Base-by-base conservation (phyloP, 2,329 filamentous ascomycete genomes). In the Arthrinium phaeospermum region DNA sequence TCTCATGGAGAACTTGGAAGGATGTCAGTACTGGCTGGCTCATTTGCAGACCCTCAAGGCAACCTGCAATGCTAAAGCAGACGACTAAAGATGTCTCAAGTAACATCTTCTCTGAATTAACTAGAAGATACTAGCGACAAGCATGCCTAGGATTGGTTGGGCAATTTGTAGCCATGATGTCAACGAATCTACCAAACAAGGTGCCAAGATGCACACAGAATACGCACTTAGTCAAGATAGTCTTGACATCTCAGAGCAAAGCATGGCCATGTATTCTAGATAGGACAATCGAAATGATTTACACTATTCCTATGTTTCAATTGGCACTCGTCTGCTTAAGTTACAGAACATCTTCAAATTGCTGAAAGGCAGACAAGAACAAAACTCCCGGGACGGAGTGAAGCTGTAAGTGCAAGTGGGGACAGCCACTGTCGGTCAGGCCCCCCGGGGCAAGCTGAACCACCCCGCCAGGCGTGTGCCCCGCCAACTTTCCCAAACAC, bases 401-500 rank as follows among this genome's bases (percentile, higher is more conserved):
- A 57, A 57, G 51, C 14, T 34, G 51, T 57, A 34, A 10, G 22
- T 49, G 47, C 37, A 3, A n/a, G 51, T 57, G 51, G 51, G 12
- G 30, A 34, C 34, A 22, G 14, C 10, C 37, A 41, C 37, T 41
- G 37, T 41, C 37, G 13, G 30, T 16, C 2, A 37, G 5, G n/a
- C n/a, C n/a, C n/a, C 34, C 16, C 34, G 57, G 34, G 57, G 30
- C 34, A 41, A 16, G 34, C 8, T 12, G 19, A 64, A 64, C 37
- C 37, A n/a, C 57, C 57, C 57, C 49, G 49, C 57, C 30, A 41
- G 22, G 34, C 34, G 16, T 7, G 16, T n/a, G 30, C 57, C 57
- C 57, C 57, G 34, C 57, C 57, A 64, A 64, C 19, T 64, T 64
- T n/a, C 19, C 57, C 34, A 41, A 64, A n/a, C 57, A 64, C 53